phyloP scores from a whole-genome alignment of 2,329 filamentous ascomycete species.

The Trichoderma atroviride region DNA sequence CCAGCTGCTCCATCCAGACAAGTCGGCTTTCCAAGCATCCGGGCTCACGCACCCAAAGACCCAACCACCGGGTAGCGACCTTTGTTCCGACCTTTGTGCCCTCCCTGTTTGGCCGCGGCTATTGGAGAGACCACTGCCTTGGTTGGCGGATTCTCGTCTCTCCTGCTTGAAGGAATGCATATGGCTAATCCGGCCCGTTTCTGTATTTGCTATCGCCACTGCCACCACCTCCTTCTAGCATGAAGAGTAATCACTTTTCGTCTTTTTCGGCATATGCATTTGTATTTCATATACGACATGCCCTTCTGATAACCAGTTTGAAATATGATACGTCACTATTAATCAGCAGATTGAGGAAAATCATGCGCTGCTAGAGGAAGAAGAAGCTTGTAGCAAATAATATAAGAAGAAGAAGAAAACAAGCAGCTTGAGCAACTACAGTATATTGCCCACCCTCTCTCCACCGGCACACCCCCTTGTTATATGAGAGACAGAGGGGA shows the following conservation, averaged over 20 bases:
- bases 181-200: not conserved
- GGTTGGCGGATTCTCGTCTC: not conserved
- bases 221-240: not conserved
- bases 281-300: not conserved
- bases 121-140: not conserved
- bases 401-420: not conserved
- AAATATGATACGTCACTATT: slow-evolving; percentile 18
- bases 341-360: slow-evolving; percentile 8
- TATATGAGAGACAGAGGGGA: not conserved
- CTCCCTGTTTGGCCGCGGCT: not conserved
- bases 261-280: not conserved
- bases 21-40: slow-evolving; percentile 10
- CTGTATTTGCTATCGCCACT: not conserved
- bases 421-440: not conserved
- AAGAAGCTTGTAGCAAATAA: not conserved
- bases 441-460: not conserved
- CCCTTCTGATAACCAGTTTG: not conserved
- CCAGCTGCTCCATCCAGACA: not conserved
- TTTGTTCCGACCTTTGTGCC: not conserved
- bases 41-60: not conserved
- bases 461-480: not conserved
- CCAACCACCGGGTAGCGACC: not conserved
- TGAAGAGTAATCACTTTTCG: not conserved
- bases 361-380: slow-evolving; percentile 1
- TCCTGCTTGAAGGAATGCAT: not conserved